These are phyloP conservation scores for Leccinum variicolor DNA, from an alignment of 768 basidiomycete genomes.

Conservation along the genomic window DNA sequence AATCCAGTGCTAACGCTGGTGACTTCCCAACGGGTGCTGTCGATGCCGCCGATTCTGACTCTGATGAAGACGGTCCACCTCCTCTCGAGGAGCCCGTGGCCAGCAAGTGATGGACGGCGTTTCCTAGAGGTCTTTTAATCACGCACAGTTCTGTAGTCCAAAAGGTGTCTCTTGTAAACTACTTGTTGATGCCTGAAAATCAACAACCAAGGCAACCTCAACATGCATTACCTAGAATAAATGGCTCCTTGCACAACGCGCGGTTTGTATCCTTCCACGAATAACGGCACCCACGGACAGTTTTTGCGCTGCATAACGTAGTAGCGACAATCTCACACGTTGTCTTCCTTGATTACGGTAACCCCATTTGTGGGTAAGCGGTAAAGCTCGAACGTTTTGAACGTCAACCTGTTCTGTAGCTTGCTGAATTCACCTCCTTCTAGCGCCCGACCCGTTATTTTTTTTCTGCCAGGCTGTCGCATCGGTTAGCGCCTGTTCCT, in stretches of 20 bases:
- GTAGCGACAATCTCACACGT: slow-evolving; percentile 1
- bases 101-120: slow-evolving; percentile 1
- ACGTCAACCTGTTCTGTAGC: background rate
- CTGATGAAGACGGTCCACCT: slow-evolving; percentile 66
- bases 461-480: background rate
- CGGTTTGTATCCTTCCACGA: too few species aligned
- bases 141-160: background rate
- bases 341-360: slow-evolving; percentile 4
- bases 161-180: slow-evolving; percentile 17
- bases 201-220: background rate
- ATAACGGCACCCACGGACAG: too few species aligned
- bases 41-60: slow-evolving; percentile 33
- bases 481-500: background rate
- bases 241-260: background rate
- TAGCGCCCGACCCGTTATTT: slow-evolving; percentile 4
- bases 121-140: background rate
- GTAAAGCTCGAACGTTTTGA: background rate
- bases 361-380: background rate
- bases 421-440: slow-evolving; percentile 5
- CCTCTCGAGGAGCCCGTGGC: slow-evolving; percentile 71
- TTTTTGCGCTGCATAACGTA: slow-evolving; percentile 4
- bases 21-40: slow-evolving; percentile 14
- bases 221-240: background rate
- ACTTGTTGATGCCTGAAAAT: slow-evolving; percentile 5
- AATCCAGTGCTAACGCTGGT: slow-evolving; percentile 16